A percentile compares a stretch with the other conserved stretches of the same genome.
Evolutionary conservation across 2,329 filamentous ascomycete genomes (phyloP).

Genomic region (Dactylellina sp.): DNA sequence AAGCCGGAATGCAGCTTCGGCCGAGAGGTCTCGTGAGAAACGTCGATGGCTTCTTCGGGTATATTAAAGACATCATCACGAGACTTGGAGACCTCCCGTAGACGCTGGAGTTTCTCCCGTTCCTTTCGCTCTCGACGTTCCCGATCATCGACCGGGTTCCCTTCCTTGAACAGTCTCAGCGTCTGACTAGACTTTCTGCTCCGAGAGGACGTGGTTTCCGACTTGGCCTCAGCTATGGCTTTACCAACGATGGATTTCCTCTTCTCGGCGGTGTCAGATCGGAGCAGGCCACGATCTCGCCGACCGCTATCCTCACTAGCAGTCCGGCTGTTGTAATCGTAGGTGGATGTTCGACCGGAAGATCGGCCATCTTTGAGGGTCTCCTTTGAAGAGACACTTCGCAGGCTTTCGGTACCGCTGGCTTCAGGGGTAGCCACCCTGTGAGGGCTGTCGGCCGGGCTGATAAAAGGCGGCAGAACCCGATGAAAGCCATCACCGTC

Average conservation of each 20-base stretch:
- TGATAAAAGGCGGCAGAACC: conserved; percentile 46
- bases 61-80: conserved; percentile 50
- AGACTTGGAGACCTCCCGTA: conserved; percentile 49
- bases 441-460: conserved; percentile 41
- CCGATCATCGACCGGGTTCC: conserved; percentile 61
- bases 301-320: conserved; percentile 35
- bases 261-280: conserved; percentile 46
- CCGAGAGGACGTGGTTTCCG: conserved; percentile 64
- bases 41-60: conserved; percentile 54
- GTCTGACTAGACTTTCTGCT: conserved; percentile 77
- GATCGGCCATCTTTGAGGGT: conserved; percentile 51
- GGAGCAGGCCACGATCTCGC: conserved; percentile 21
- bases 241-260: conserved; percentile 53
- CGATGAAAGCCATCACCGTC: conserved; percentile 34
- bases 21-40: conserved; percentile 43
- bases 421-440: conserved; percentile 38
- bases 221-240: conserved; percentile 53
- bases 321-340: conserved; percentile 41
- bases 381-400: conserved; percentile 47
- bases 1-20: conserved; percentile 46
- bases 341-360: conserved; percentile 28
- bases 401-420: conserved; percentile 20
- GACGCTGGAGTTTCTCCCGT: conserved; percentile 67
- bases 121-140: conserved; percentile 62
- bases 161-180: conserved; percentile 75